These are phyloP conservation scores for Pseudogymnoascus sp. DNA, from an alignment of 2,329 filamentous ascomycete genomes.

Conservation along the genomic window DNA sequence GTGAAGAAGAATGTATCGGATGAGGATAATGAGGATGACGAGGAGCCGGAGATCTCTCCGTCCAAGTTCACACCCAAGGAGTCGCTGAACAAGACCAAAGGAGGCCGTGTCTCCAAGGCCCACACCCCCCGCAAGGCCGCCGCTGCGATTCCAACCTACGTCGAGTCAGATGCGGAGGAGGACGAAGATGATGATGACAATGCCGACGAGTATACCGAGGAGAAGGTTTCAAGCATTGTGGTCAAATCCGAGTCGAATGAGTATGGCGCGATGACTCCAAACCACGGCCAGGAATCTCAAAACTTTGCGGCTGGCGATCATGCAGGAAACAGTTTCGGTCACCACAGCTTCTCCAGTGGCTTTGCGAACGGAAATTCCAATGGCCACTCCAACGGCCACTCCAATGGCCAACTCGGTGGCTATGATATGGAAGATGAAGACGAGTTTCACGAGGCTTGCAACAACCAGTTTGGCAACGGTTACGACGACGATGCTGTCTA, in stretches of 20 bases:
- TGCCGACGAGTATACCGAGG: not conserved
- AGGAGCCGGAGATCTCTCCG: not conserved
- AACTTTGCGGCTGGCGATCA: not conserved
- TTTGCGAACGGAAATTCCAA: not conserved
- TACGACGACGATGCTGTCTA: not conserved
- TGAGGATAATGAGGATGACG: conserved; percentile 19
- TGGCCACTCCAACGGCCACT: not conserved
- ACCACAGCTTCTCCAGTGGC: not conserved
- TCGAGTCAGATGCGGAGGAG: conserved; percentile 9
- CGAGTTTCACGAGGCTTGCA: not conserved
- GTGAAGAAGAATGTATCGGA: conserved; percentile 14
- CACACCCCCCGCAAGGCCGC: not conserved
- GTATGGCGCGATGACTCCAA: not conserved
- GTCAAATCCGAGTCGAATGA: not conserved
- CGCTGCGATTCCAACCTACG: conserved; percentile 6
- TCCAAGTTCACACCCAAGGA: conserved; percentile 22
- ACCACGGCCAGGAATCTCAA: not conserved
- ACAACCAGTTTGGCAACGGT: not conserved
- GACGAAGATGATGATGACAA: conserved; percentile 13
- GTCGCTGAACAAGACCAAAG: conserved; percentile 21
- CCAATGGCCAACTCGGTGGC: not conserved
- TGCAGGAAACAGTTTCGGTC: not conserved
- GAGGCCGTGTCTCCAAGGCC: conserved; percentile 22
- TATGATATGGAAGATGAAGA: not conserved
- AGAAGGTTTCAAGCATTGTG: not conserved